These are phyloP conservation scores for Neocallimastix lanati DNA, from an alignment of 192 early-diverging fungal genomes.

Conservation along the genomic window DNA sequence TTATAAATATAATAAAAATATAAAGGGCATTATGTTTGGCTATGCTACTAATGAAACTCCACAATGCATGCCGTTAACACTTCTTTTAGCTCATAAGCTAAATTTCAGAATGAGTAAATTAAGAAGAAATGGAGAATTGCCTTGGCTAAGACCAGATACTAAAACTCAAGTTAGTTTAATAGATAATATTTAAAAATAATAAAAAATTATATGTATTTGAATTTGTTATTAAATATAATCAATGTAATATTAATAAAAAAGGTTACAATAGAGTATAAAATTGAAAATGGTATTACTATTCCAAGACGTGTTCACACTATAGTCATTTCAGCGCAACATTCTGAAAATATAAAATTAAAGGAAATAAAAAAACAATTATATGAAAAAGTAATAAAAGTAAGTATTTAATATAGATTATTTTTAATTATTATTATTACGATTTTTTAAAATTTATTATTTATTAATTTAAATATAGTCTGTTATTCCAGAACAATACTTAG, in stretches of 20 bases:
- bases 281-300: constrained; percentile 80
- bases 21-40: constrained; percentile 45
- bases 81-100: constrained; percentile 88
- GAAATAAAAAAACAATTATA: constrained; percentile 65
- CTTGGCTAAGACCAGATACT: constrained; percentile 94
- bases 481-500: constrained; percentile 77
- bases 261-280: constrained; percentile 96
- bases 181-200: no score
- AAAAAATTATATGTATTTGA: no score
- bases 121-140: constrained; percentile 72
- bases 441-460: no score
- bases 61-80: constrained; percentile 93
- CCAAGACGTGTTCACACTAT: constrained; percentile 92
- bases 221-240: no score
- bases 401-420: no score
- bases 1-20: no score
- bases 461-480: constrained; percentile 16
- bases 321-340: constrained; percentile 94
- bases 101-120: constrained; percentile 88
- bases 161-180: constrained; percentile 72
- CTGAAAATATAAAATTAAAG: constrained; percentile 67
- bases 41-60: constrained; percentile 98
- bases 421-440: no score
- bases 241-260: no score
- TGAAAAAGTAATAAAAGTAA: constrained; percentile 75